Base-by-base conservation (phyloP, 2,329 filamentous ascomycete species). In the Colletotrichum plurivorum region DNA sequence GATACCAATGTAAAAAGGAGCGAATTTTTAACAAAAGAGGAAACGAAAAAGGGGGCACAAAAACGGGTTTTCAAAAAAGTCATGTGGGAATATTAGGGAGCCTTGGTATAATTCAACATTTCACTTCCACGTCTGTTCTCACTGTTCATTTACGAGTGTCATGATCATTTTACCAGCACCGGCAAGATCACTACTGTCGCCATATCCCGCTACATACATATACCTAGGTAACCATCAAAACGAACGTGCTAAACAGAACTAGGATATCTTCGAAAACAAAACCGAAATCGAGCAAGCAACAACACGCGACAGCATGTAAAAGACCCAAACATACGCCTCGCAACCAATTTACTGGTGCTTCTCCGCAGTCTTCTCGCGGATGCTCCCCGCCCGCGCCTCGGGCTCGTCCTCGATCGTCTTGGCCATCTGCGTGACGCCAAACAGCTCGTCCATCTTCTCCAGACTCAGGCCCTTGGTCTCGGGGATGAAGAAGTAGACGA, bases 391-490 rank as follows among this genome's bases (percentile, higher is more conserved):
- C 58, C 66, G 76, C 16, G 64, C 63, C 72, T 78, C 78, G 1
- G 76, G 72, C 72, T 81, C 77, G 18, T 73, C 78, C 7, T 75
- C 73, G 12, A 80, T 75, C 5, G 76, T 63, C 69, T 77, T 71
- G 59, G 71, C 63, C 39, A 84, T 72, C 69, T 88, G 85, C 4
- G 86, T 87, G 56, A 90, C 83, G 53, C 89, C 89, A 76, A 92
- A 92, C 16, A 92, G 81, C 73, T 90, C 88, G 75, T 91, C 88
- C 88, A 91, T 91, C 77, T 85, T 87, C 79, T 92, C 89, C 68
- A 92, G 82, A 51, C 82, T 82, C 67, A 86, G 75, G 43, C 91
- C 91, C 82, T 93, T 93, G 12, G 91, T 93, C 80, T 93, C 91
- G 0, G 91, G 91, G 18, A 92, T 85, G 71, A 90, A 86, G 82